Conservation (phyloP, 2,329 filamentous ascomycete genomes). For the Fusarium bactridioides region DNA sequence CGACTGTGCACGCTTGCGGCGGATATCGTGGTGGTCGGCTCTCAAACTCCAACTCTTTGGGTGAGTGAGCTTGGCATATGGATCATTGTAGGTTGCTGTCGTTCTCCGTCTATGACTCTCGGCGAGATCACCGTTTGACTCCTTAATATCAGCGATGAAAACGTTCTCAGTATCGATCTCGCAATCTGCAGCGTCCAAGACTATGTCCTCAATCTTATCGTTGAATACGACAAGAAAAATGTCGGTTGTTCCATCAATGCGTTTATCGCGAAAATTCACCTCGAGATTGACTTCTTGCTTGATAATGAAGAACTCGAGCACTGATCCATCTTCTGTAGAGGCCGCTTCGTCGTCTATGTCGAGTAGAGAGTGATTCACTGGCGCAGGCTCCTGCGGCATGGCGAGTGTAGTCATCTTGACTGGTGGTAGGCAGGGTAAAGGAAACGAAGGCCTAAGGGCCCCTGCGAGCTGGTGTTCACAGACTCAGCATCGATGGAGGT, state of each 20-base stretch:
- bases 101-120: slow-evolving; percentile 53
- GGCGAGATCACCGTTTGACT: slow-evolving; percentile 46
- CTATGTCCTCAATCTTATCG: slow-evolving; percentile 65
- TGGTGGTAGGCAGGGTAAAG: slow-evolving; percentile 28
- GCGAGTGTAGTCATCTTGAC: slow-evolving; percentile 26
- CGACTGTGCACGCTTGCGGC: slow-evolving; percentile 70
- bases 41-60: slow-evolving; percentile 68
- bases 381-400: slow-evolving; percentile 28
- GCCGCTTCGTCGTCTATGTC: slow-evolving; percentile 45
- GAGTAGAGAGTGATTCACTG: slow-evolving; percentile 42
- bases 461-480: slow-evolving; percentile 35
- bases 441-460: slow-evolving; percentile 38
- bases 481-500: slow-evolving; percentile 35
- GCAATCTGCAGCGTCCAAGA: slow-evolving; percentile 69
- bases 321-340: slow-evolving; percentile 46
- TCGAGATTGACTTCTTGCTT: slow-evolving; percentile 91
- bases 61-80: slow-evolving; percentile 71
- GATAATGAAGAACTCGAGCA: slow-evolving; percentile 64
- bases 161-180: slow-evolving; percentile 63
- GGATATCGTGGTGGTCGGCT: slow-evolving; percentile 78
- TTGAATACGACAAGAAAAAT: slow-evolving; percentile 76
- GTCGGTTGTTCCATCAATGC: slow-evolving; percentile 79
- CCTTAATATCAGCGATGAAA: slow-evolving; percentile 55
- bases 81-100: slow-evolving; percentile 63
- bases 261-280: slow-evolving; percentile 80